Evolutionary conservation across 2,329 filamentous ascomycete genomes (phyloP), one percentile per base, ranked within the genome.

Genomic region (Pseudocercospora fijiensis): DNA sequence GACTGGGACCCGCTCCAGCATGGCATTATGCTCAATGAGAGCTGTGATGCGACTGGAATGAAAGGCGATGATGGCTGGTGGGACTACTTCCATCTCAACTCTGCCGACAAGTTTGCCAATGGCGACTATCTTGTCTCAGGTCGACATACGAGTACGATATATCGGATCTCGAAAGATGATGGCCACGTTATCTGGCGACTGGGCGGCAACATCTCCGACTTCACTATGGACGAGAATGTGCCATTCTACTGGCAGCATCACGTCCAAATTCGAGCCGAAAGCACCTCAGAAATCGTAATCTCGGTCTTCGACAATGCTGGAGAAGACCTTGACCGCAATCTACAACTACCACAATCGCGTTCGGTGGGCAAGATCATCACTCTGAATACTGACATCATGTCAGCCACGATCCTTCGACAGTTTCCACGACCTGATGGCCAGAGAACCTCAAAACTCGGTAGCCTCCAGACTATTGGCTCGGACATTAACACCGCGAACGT

Each of bases 1-100:
- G 71, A 79, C 66, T 82, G 80, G 80, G 75, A 74, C 47, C 78
- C 79, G 4, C 76, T 77, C 5, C 75, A 80, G 2, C 78, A 81
- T 62, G 22, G 24, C 24, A 73, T 80, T 58, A 56, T 71, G 16
- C 28, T 75, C 28, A 63, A 33, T 22, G 65, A 70, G 28, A 55
- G 49, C 60, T 16, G 60, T 45, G 18, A 43, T 61, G 30, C 51
- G 13, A 52, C 49, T 9, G 49, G 49, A n/a, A 52, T 52, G 49
- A 28, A 52, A 26, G 49, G 49, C 49, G 49, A 52, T 27, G n/a
- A 27, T 22, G 49, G 49, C 24, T 52, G 49, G 18, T 64, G 62
- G 62, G 62, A 64, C 47, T 64, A 52, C 28, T 45, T 64, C 71
- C 78, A 80, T 56, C 70, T 77, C 49, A 80, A 79, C 61, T 73